Base-by-base conservation (phyloP, 768 basidiomycete species). In the Hebeloma cylindrosporum region DNA sequence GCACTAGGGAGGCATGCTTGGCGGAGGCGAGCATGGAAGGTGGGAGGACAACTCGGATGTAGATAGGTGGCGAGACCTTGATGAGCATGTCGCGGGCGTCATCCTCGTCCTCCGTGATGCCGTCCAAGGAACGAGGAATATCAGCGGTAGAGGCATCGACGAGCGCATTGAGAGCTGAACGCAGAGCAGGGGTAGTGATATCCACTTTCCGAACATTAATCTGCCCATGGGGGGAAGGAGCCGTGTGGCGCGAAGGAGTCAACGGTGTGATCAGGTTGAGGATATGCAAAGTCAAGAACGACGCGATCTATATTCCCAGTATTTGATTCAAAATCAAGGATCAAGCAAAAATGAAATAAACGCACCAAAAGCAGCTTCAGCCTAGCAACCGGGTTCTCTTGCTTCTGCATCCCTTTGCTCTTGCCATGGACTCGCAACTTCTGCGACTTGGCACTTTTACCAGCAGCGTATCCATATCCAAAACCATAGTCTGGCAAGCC, bases 181-280 rank as follows among this genome's bases (percentile, higher is more conserved):
- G 67, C 7, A 94, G 66, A 3, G 75, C 72, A 1, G 82, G 76
- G 3, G 79, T 73, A 3, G 82, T 76, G 31, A 89, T 76, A 57
- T 94, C 89, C 17, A 93, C 84, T 50, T 79, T 83, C 44, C 74
- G 73, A 5, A 67, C 52, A 47, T 59, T 53, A 66, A 70, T 59
- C 33, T 53, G 54, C 6, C 52, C 53, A 21, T 56, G 54, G 11
- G 52, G 14, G 3, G 58, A 39, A 17, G 55, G 40, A 13, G 52
- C 44, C n/a, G 42, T 36, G 72, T 53, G 75, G 54, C 64, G 80
- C 53, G 45, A 79, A 62, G 54, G 80, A 0, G 93, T 86, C 37
- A 99, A 79, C 0, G 96, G 93, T 0, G 94, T 88, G 63, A 85
- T 87, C 47, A 98, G 79, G 72, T 97, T 98, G 50, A 96, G 78